Base-by-base conservation (phyloP, 2,329 filamentous ascomycete species). In the Fusarium cicatricum region DNA sequence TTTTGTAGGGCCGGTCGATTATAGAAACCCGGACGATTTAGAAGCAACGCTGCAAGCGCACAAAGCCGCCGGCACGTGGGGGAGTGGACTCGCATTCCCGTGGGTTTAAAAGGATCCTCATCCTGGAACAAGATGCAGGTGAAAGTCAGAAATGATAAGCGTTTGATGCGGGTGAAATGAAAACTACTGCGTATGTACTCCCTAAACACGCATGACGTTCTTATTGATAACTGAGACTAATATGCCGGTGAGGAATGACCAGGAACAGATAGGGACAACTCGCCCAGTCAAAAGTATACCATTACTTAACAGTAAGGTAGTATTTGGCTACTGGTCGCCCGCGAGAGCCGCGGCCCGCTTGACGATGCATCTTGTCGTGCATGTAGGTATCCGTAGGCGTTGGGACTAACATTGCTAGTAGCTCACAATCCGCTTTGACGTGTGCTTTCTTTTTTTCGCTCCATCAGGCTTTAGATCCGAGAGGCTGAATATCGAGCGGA, bases 401-500 rank as follows among this genome's bases (percentile, higher is more conserved):
- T 43, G 42, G 34, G 41, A 38, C 40, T 46, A 53, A 23, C 31
- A 36, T 34, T 38, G 36, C 26, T n/a, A n/a, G n/a, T 55, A 55
- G 52, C 38, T 33, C 31, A 51, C 46, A 43, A 58, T 34, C 41
- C 60, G 57, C 60, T 60, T 62, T 53, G 57, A 62, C 60, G 26
- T 46, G 19, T 49, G 49, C 29, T 59, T 64, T 49, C 60, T 55
- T 58, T 62, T 44, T 23, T 23, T 37, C 38, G 21, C 28, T 40
- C 28, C 23, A 10, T 7, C 6, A 37, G 48, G 36, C 49, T 46
- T 47, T 17, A 28, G 45, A 52, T 36, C 49, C 31, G 42, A 50
- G 40, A 55, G 61, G 58, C 54, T 56, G 58, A 65, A 40, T 38
- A 42, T 19, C 38, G 50, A 65, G 61, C 42, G 59, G 54, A 51